phyloP scores from a whole-genome alignment of 2,329 filamentous ascomycete genomes.

The Scytalidium lignicola region DNA sequence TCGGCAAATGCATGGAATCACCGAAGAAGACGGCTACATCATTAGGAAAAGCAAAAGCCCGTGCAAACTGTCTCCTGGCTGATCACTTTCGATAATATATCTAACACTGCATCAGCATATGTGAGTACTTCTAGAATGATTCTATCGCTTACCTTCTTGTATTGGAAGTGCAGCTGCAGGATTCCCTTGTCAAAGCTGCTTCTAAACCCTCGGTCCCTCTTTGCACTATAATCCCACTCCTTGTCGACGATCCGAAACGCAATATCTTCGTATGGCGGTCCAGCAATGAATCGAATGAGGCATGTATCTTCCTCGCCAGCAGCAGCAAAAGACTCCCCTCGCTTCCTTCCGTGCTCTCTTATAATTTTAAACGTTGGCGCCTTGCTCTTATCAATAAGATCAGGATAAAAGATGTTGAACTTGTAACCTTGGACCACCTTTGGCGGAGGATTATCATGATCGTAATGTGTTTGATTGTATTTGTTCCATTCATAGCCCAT shows the following conservation, averaged over 20 bases:
- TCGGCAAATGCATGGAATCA: background rate
- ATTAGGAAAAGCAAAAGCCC: background rate
- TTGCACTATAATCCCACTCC: constrained; percentile 98
- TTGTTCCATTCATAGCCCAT: constrained; percentile 99
- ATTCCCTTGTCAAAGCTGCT: constrained; percentile 99
- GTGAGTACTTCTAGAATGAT: constrained; percentile 13
- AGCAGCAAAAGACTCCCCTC: constrained; percentile 86
- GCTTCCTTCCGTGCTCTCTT: constrained; percentile 81
- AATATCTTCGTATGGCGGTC: constrained; percentile 93
- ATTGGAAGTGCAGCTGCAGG: constrained; percentile 93
- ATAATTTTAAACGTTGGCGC: constrained; percentile 96
- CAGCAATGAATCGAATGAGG: constrained; percentile 90
- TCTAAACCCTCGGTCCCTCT: constrained; percentile 88
- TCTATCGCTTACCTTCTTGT: constrained; percentile 73
- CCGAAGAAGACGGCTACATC: too few relatives aligned
- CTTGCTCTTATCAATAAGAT: constrained; percentile 90
- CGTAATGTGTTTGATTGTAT: constrained; percentile 99
- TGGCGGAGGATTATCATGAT: constrained; percentile 94
- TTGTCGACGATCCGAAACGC: constrained; percentile 97
- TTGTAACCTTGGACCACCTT: constrained; percentile 99
- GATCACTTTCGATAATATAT: constrained; percentile 52
- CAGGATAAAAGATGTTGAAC: constrained; percentile 99
- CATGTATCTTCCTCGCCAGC: constrained; percentile 97
- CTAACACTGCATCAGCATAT: constrained; percentile 22
- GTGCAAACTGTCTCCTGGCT: background rate